phyloP scores from a whole-genome alignment of 2,329 filamentous ascomycete species.

The Fusarium sarcochroum region DNA sequence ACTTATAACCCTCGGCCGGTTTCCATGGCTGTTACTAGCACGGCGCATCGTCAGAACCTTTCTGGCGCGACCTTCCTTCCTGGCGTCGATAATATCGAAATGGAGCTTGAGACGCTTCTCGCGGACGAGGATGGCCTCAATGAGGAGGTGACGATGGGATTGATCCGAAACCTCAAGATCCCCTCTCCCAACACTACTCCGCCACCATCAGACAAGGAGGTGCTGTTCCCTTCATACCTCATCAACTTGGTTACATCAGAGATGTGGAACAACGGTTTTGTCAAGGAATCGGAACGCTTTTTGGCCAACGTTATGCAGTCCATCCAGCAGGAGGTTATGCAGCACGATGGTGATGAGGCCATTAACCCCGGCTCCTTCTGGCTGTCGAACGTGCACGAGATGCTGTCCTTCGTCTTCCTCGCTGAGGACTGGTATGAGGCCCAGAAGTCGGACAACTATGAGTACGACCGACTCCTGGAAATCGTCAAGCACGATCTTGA shows the following conservation, averaged over 20 bases:
- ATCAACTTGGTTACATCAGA: conserved; percentile 99
- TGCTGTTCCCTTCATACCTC: conserved; percentile 97
- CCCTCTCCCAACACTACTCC: conserved; percentile 88
- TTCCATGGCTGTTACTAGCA: conserved; percentile 88
- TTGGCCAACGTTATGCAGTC: conserved; percentile 99
- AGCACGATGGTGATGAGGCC: conserved; percentile 96
- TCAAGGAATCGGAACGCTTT: conserved; percentile 99
- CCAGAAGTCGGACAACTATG: conserved; percentile 99
- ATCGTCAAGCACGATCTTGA: conserved; percentile 99
- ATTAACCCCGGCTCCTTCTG: conserved; percentile 98
- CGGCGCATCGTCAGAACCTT: conserved; percentile 77
- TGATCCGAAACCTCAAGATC: conserved; percentile 97
- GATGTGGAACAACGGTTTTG: conserved; percentile 99
- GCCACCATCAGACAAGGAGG: conserved; percentile 96
- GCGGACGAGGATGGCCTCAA: conserved; percentile 97
- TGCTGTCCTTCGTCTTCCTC: conserved; percentile 99
- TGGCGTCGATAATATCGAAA: conserved; percentile 89
- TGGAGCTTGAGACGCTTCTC: conserved; percentile 92
- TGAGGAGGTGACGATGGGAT: conserved; percentile 94
- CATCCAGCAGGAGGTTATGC: conserved; percentile 99
- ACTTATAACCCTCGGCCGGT: conserved; percentile 95
- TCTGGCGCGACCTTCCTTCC: conserved; percentile 84
- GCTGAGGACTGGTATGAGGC: conserved; percentile 99
- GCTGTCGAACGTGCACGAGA: conserved; percentile 99
- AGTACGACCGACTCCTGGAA: conserved; percentile 96